Percentiles rank a stretch among this genome's conserved stretches.
These are phyloP conservation scores for Microbotryum intermedium DNA, from an alignment of 1,284 basidiomycete species.

Conservation along the genomic window DNA sequence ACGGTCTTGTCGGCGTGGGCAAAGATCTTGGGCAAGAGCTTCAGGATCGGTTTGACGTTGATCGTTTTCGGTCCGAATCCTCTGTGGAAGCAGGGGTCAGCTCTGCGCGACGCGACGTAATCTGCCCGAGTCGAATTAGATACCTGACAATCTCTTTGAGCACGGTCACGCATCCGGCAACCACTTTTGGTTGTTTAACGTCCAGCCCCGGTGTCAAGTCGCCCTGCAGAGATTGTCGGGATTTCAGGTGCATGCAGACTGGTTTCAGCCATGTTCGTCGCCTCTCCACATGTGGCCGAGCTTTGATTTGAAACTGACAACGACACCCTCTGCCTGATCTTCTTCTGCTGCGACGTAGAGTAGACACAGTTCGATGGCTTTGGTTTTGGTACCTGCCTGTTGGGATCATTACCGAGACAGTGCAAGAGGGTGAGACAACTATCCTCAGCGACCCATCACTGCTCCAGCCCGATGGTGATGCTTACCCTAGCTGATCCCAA, in stretches of 20 bases:
- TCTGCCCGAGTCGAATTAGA: slow-evolving; percentile 27
- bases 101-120: no score
- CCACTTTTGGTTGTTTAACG: slow-evolving; percentile 91
- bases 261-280: not conserved
- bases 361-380: slow-evolving; percentile 74
- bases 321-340: slow-evolving; percentile 63
- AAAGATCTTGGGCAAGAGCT: slow-evolving; percentile 85
- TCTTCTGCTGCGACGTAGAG: slow-evolving; percentile 95
- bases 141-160: slow-evolving; percentile 69
- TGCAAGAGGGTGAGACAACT: slow-evolving; percentile 5
- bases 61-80: slow-evolving; percentile 71
- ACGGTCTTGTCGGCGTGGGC: slow-evolving; percentile 93
- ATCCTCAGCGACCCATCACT: slow-evolving; percentile 3
- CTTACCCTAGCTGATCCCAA: slow-evolving; percentile 61
- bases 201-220: slow-evolving; percentile 75
- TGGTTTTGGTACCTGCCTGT: slow-evolving; percentile 81
- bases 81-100: slow-evolving; percentile 42
- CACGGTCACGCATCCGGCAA: slow-evolving; percentile 68
- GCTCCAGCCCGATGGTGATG: not conserved
- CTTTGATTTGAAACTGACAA: slow-evolving; percentile 53
- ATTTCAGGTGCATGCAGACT: not conserved
- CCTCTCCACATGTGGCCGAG: no score
- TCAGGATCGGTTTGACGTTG: slow-evolving; percentile 67
- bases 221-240: slow-evolving; percentile 49
- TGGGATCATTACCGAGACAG: not conserved